These are phyloP conservation scores for Tylopilus sp. DNA, from an alignment of 1,284 basidiomycete species.

Conservation along the genomic window DNA sequence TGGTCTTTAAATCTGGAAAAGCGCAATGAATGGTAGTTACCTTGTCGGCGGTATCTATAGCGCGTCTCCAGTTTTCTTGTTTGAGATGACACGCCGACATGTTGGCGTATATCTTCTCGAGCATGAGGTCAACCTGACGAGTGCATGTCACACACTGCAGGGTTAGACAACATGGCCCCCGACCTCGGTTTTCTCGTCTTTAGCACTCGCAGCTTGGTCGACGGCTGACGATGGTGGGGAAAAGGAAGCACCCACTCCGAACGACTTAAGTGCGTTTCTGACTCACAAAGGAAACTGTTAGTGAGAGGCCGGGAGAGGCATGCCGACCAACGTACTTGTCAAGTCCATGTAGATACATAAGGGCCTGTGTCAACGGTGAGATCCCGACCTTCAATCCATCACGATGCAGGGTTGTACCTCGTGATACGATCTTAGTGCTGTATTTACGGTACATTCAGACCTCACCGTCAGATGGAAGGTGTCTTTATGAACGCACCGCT, in stretches of 20 bases:
- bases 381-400: not conserved
- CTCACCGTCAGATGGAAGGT: not conserved
- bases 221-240: slow-evolving; percentile 27
- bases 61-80: slow-evolving; percentile 70
- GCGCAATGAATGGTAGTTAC: slow-evolving; percentile 31
- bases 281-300: not conserved
- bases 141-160: not conserved
- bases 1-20: not conserved
- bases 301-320: not conserved
- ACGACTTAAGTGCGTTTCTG: slow-evolving; percentile 50
- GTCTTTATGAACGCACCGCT: slow-evolving; percentile 45
- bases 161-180: slow-evolving; percentile 4
- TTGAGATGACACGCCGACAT: slow-evolving; percentile 79
- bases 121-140: slow-evolving; percentile 60
- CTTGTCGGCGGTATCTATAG: slow-evolving; percentile 72
- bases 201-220: slow-evolving; percentile 37
- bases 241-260: slow-evolving; percentile 39
- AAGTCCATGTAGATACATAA: slow-evolving; percentile 66
- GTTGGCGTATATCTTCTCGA: slow-evolving; percentile 78
- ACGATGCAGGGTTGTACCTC: slow-evolving; percentile 40
- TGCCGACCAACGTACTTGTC: slow-evolving; percentile 51
- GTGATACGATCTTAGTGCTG: slow-evolving; percentile 65
- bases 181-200: slow-evolving; percentile 53
- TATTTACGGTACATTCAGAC: slow-evolving; percentile 10
- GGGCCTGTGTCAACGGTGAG: slow-evolving; percentile 41